phyloP scores from a whole-genome alignment of 2,329 filamentous ascomycete species.

The Diaporthe longicolla region DNA sequence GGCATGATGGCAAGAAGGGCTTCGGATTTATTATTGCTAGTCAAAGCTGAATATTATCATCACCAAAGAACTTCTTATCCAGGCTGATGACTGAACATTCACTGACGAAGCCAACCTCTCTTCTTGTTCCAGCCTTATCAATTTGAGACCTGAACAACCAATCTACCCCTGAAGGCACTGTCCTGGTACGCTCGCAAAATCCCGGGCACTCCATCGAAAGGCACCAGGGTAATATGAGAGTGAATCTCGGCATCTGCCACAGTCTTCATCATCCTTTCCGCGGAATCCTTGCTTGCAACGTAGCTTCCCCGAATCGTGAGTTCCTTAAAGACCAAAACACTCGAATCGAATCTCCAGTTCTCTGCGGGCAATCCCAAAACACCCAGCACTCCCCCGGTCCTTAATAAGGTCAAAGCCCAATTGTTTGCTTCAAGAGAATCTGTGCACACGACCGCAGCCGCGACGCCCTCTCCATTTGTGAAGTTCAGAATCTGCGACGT shows the following conservation, averaged over 20 bases:
- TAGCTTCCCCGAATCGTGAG: slow-evolving; percentile 24
- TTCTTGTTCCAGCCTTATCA: not conserved
- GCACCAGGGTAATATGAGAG: slow-evolving; percentile 8
- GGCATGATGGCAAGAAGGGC: too few relatives aligned
- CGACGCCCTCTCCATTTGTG: slow-evolving; percentile 14
- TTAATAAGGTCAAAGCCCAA: slow-evolving; percentile 13
- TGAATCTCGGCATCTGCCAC: not conserved
- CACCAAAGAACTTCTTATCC: not conserved
- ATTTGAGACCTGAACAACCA: slow-evolving; percentile 8
- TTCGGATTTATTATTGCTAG: not conserved
- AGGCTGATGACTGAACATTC: not conserved
- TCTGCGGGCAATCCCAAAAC: slow-evolving; percentile 5
- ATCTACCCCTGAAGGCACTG: slow-evolving; percentile 23
- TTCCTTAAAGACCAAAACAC: slow-evolving; percentile 4
- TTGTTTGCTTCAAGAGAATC: slow-evolving; percentile 13
- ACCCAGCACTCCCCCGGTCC: slow-evolving; percentile 6
- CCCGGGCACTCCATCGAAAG: not conserved
- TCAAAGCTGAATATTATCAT: not conserved
- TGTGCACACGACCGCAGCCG: slow-evolving; percentile 8
- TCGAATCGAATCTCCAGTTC: slow-evolving; percentile 13
- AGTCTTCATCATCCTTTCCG: slow-evolving; percentile 13
- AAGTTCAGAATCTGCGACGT: slow-evolving; percentile 8
- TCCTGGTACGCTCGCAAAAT: slow-evolving; percentile 12
- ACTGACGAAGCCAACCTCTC: too few relatives aligned
- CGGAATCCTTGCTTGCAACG: not conserved